phyloP scores from a whole-genome alignment of 345 rosid species.

The Combretum micranthum region DNA sequence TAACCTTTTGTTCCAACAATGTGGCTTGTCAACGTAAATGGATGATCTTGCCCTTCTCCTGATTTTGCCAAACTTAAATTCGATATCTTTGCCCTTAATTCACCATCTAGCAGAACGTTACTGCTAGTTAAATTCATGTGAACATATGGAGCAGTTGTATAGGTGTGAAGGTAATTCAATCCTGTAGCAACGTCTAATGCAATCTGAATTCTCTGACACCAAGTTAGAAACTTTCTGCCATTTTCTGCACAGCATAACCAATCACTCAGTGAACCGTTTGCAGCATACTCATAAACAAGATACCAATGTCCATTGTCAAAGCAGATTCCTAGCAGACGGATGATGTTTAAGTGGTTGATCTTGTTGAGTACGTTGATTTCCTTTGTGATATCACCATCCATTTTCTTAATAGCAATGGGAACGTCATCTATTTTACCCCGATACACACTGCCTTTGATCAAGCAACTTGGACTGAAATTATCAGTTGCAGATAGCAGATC shows the following conservation, averaged over 20 bases:
- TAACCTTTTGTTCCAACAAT: constrained; percentile 29
- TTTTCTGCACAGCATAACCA: constrained; percentile 19
- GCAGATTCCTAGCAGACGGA: constrained; percentile 29
- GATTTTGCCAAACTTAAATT: constrained; percentile 33
- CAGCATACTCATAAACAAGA: constrained; percentile 35
- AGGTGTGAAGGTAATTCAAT: constrained; percentile 41
- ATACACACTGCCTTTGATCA: constrained; percentile 26
- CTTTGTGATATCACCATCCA: constrained; percentile 23
- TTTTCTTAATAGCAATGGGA: constrained; percentile 23
- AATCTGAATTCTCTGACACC: constrained; percentile 30
- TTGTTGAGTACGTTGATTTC: constrained; percentile 33
- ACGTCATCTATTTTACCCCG: constrained; percentile 20
- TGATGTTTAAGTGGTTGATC: constrained; percentile 37
- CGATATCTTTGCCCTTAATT: constrained; percentile 35
- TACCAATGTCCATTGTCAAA: constrained; percentile 22
- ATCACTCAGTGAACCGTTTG: constrained; percentile 31
- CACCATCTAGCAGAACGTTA: constrained; percentile 25
- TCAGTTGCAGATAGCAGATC: constrained; percentile 26
- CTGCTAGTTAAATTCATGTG: constrained; percentile 36
- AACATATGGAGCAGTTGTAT: constrained; percentile 29
- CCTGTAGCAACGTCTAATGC: constrained; percentile 41
- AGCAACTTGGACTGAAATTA: constrained; percentile 20
- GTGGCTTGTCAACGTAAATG: constrained; percentile 9
- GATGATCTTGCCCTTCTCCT: constrained; percentile 19
- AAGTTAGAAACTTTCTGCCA: constrained; percentile 10